These are phyloP conservation scores for Orychophragmus violaceus DNA, from an alignment of 345 rosid species.

Conservation along the genomic window DNA sequence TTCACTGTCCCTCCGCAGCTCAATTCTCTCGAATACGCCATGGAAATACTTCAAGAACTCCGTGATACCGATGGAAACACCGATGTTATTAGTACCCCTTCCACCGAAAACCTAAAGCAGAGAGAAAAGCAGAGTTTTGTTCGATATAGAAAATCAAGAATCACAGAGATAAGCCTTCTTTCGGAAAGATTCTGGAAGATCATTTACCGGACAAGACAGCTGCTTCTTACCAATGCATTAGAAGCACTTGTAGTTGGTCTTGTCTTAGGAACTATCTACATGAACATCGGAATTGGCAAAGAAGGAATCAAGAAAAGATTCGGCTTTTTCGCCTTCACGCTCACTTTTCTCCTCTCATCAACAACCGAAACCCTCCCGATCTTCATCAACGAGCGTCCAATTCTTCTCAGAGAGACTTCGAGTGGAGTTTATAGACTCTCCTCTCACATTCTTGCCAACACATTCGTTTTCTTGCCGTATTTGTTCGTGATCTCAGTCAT, in stretches of 20 bases:
- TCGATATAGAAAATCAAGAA: slow-evolving; percentile 52
- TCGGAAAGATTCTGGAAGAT: slow-evolving; percentile 69
- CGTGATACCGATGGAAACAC: slow-evolving; percentile 26
- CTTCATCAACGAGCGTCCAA: slow-evolving; percentile 85
- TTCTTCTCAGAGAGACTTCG: slow-evolving; percentile 69
- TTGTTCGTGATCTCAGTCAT: slow-evolving; percentile 54
- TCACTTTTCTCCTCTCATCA: slow-evolving; percentile 88
- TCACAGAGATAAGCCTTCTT: slow-evolving; percentile 51
- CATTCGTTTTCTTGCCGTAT: slow-evolving; percentile 84
- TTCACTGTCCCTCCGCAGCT: slow-evolving; percentile 83
- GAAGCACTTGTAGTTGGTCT: slow-evolving; percentile 91
- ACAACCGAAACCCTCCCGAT: slow-evolving; percentile 92
- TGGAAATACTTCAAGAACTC: slow-evolving; percentile 74
- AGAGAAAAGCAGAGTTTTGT: slow-evolving; percentile 1
- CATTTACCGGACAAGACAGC: slow-evolving; percentile 79
- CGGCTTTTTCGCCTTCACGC: slow-evolving; percentile 89
- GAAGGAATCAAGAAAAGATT: slow-evolving; percentile 75
- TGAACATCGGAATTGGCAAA: slow-evolving; percentile 62
- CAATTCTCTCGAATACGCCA: slow-evolving; percentile 74
- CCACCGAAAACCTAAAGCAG: background rate
- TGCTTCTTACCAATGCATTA: slow-evolving; percentile 65
- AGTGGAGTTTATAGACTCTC: slow-evolving; percentile 83
- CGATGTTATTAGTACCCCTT: slow-evolving; percentile 15
- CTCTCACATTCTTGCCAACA: slow-evolving; percentile 73
- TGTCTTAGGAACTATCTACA: slow-evolving; percentile 81